phyloP scores from a whole-genome alignment of 495 filamentous ascomycete species.

The Glarea lozoyensis region DNA sequence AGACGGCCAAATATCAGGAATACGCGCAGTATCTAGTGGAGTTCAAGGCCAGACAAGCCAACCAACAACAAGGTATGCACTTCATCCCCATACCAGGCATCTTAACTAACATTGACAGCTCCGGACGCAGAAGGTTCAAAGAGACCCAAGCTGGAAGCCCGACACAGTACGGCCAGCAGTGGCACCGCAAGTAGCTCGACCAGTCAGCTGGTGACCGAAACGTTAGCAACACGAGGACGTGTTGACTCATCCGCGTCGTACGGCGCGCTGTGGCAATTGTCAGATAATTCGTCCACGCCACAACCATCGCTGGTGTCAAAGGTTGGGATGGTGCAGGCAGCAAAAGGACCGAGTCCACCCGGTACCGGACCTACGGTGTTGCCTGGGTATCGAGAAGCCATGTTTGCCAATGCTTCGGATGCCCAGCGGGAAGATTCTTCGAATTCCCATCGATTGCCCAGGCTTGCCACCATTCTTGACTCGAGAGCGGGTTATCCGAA shows the following conservation, averaged over 20 bases:
- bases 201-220: slow-evolving; percentile 11
- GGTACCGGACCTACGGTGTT: slow-evolving; percentile 12
- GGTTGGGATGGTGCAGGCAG: too few relatives aligned
- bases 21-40: slow-evolving; percentile 62
- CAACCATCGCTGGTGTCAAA: too few relatives aligned
- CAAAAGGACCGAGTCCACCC: too few relatives aligned
- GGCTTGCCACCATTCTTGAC: slow-evolving; percentile 6
- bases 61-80: slow-evolving; percentile 29
- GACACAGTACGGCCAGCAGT: slow-evolving; percentile 14
- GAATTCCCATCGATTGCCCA: slow-evolving; percentile 9
- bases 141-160: slow-evolving; percentile 21
- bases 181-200: slow-evolving; percentile 13
- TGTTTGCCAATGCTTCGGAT: slow-evolving; percentile 11
- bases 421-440: slow-evolving; percentile 7
- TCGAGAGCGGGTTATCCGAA: slow-evolving; percentile 1
- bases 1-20: slow-evolving; percentile 50
- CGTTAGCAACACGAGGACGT: slow-evolving; percentile 4
- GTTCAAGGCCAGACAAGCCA: slow-evolving; percentile 58
- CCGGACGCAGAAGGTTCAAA: slow-evolving; percentile 16
- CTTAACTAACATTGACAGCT: slow-evolving; percentile 8
- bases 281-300: slow-evolving; percentile 2
- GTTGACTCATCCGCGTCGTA: slow-evolving; percentile 11
- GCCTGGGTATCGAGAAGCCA: slow-evolving; percentile 20
- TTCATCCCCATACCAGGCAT: background rate
- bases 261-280: slow-evolving; percentile 8